Percentiles rank a stretch among this genome's conserved stretches.
Conservation (phyloP, 305 asterid genomes). For the Fraxinus albicans region DNA sequence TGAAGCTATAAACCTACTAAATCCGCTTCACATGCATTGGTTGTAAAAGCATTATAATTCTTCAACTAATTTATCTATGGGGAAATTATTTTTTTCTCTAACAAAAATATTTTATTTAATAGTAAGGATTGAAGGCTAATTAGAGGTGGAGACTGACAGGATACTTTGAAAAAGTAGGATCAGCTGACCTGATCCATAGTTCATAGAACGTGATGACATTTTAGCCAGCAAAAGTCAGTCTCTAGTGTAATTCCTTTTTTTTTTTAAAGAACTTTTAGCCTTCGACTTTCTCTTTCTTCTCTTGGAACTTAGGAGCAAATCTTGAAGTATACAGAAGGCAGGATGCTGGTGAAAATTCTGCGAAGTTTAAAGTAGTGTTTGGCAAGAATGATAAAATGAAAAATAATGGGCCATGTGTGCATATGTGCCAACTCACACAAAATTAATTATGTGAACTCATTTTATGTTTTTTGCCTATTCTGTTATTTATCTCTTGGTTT, state of each 20-base stretch:
- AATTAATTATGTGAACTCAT: neutral
- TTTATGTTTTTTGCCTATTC: neutral
- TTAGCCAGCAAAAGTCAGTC: neutral
- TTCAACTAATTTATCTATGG: neutral
- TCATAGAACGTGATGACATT: neutral
- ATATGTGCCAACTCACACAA: neutral
- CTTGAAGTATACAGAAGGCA: neutral
- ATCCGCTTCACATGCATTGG: neutral
- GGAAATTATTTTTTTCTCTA: neutral
- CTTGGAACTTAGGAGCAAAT: neutral
- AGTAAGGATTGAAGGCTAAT: neutral
- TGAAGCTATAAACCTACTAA: neutral
- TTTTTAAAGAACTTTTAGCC: neutral
- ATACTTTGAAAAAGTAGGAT: neutral
- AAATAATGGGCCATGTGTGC: neutral
- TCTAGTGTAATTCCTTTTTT: neutral
- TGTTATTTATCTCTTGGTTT: neutral
- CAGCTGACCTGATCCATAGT: neutral
- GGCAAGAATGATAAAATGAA: neutral
- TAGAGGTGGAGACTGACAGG: neutral
- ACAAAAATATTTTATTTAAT: neutral
- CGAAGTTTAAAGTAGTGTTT: neutral
- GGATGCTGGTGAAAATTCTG: neutral
- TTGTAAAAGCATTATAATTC: neutral
- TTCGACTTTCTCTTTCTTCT: neutral